Evolutionary conservation across 1,284 basidiomycete genomes (phyloP).

Genomic region (Cystobasidiaceae sp.): DNA sequence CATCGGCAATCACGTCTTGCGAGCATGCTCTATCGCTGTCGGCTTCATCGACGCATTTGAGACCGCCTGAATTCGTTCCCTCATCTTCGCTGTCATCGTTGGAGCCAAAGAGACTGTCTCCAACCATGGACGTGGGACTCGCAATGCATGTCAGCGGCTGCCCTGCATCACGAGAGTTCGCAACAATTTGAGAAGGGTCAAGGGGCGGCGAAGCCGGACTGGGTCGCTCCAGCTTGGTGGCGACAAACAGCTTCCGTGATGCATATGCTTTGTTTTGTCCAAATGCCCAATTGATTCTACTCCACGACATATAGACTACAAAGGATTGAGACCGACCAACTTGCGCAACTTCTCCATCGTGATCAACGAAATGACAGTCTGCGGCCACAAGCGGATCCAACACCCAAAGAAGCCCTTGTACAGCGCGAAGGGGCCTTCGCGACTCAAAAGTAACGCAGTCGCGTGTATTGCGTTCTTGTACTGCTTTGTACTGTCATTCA

Average conservation of each 20-base stretch:
- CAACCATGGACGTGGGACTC: neutral
- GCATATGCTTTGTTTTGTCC: no score
- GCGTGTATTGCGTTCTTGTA: slow-evolving; percentile 37
- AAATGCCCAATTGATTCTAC: no score
- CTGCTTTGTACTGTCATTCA: slow-evolving; percentile 37
- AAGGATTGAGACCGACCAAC: slow-evolving; percentile 34
- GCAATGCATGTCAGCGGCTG: no score
- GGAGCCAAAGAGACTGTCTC: slow-evolving; percentile 35
- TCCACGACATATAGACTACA: slow-evolving; percentile 21
- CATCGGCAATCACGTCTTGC: no score
- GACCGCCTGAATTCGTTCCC: neutral
- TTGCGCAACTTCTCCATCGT: slow-evolving; percentile 38
- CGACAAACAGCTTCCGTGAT: no score
- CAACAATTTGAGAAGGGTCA: no score
- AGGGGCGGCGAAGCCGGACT: no score
- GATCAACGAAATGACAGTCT: slow-evolving; percentile 37
- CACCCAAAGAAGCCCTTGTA: slow-evolving; percentile 37
- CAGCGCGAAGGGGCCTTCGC: slow-evolving; percentile 40
- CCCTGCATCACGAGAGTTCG: no score
- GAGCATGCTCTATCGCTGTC: no score
- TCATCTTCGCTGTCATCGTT: slow-evolving; percentile 1
- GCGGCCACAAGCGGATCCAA: slow-evolving; percentile 40
- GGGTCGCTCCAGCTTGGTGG: no score
- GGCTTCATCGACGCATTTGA: no score
- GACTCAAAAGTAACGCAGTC: slow-evolving; percentile 34